Evolutionary conservation across 768 basidiomycete genomes (phyloP), one percentile per base, ranked within the genome.

Genomic region (Podaxis pistillaris): DNA sequence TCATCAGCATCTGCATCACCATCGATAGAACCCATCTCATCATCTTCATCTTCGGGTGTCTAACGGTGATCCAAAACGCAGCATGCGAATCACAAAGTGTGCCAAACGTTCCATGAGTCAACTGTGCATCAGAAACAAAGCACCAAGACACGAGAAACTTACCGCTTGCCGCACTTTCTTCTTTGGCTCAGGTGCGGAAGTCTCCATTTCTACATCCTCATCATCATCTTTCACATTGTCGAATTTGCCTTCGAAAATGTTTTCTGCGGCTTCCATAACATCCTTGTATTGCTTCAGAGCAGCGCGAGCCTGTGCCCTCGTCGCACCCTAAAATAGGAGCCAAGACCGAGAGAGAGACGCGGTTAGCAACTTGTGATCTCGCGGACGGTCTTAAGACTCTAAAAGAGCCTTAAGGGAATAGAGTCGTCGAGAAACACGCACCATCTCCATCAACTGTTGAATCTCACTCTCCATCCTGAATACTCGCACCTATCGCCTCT

Each of bases 231-330:
- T 74, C n/a, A 93, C 77, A 70, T 89, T 76, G 68, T 92, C 90
- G 68, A 92, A 94, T 66, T 89, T 86, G 12, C 95, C 95, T 65
- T 91, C 88, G 64, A 93, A 91, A 63, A 93, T 86, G 51, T 82
- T 82, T 72, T 94, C 94, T 2, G 94, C 94, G 13, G 95, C 95
- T 70, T 91, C 82, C 91, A 93, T 93, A 38, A 95, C 93, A 80
- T 98, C 94, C 65, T 86, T 91, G 71, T 90, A 84, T 68, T 87
- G 86, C 65, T 81, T 83, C 70, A 97, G 75, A 17, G 95, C 95
- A 33, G 90, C 91, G 67, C 84, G 85, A 44, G 96, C 95, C 76
- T 95, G 91, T 12, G 86, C 84, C 11, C 76, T 72, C 0, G 90
- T 91, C 33, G 93, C 93, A 67, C 95, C 95, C 95, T 96, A 62